Percentiles rank a stretch among this genome's conserved stretches.
Evolutionary conservation across 2,329 filamentous ascomycete species (phyloP).

Genomic region (Neoascochyta sp.): DNA sequence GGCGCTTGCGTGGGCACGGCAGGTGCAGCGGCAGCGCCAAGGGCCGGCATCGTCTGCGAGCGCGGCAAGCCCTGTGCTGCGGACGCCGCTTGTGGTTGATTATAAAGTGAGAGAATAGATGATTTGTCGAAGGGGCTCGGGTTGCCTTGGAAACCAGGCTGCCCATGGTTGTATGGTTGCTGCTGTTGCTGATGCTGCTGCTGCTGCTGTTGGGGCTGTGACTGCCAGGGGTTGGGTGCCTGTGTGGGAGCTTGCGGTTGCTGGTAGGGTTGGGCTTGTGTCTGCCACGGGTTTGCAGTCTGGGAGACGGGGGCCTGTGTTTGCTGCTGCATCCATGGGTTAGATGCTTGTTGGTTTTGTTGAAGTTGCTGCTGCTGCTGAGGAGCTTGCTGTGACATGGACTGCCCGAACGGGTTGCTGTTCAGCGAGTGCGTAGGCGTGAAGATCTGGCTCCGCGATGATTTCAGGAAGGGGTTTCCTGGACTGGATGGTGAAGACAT

Average conservation of each 20-base stretch:
- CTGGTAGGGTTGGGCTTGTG: conserved; percentile 16
- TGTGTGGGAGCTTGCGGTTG: conserved; percentile 12
- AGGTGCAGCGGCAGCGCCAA: conserved; percentile 23
- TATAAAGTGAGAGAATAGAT: conserved; percentile 73
- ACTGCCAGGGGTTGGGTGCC: conserved; percentile 24
- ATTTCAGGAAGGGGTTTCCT: conserved; percentile 46
- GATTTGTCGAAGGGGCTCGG: conserved; percentile 60
- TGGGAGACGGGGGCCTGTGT: conserved; percentile 13
- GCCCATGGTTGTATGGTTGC: conserved; percentile 29
- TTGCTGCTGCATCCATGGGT: conserved; percentile 22
- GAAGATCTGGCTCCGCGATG: conserved; percentile 43
- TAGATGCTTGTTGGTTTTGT: conserved; percentile 18
- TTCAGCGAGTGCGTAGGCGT: conserved; percentile 23
- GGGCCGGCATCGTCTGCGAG: conserved; percentile 29
- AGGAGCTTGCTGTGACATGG: conserved; percentile 37
- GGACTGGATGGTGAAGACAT: conserved; percentile 39
- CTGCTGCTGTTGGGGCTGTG: conserved; percentile 14
- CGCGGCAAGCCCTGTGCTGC: conserved; percentile 39
- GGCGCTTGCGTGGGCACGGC: conserved; percentile 28
- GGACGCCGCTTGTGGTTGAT: conserved; percentile 54
- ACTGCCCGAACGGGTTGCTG: conserved; percentile 41
- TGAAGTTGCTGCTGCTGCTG: conserved; percentile 25
- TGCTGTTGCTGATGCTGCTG: conserved; percentile 24
- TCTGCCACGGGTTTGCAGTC: conserved; percentile 24
- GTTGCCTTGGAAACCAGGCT: conserved; percentile 19